Evolutionary conservation across 805 yeast genomes (phyloP).

Genomic region (Schwanniomyces sp.): DNA sequence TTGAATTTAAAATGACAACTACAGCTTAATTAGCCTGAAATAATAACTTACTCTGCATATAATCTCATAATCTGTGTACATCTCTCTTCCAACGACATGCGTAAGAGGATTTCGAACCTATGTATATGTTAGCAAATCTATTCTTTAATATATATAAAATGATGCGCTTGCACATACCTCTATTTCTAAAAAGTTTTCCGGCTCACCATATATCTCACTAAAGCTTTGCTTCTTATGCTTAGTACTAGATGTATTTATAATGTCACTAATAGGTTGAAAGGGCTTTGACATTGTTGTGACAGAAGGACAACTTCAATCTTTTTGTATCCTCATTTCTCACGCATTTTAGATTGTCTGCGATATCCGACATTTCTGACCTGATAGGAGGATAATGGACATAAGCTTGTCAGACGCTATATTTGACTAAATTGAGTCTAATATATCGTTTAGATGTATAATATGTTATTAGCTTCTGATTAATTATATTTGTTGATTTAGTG

Average conservation of each 20-base stretch:
- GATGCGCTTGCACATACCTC: slow-evolving; percentile 51
- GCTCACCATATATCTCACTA: slow-evolving; percentile 87
- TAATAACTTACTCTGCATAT: slow-evolving; percentile 54
- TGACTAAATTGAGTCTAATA: too few relatives aligned
- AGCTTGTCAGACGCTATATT: too few relatives aligned
- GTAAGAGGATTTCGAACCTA: slow-evolving; percentile 71
- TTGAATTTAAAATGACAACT: not conserved
- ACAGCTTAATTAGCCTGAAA: not conserved
- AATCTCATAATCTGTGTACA: slow-evolving; percentile 91
- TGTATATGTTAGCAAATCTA: slow-evolving; percentile 16
- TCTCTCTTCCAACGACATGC: slow-evolving; percentile 60
- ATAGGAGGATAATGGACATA: not conserved
- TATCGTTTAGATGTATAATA: too few relatives aligned
- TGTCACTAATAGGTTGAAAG: slow-evolving; percentile 45
- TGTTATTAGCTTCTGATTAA: too few relatives aligned
- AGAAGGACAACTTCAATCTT: not conserved
- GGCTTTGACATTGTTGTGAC: slow-evolving; percentile 30
- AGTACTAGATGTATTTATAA: slow-evolving; percentile 29
- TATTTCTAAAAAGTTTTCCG: slow-evolving; percentile 90
- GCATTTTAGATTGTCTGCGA: not conserved
- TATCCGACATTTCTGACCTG: not conserved
- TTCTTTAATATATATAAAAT: not conserved
- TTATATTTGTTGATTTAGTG: too few relatives aligned
- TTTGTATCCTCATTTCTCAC: not conserved
- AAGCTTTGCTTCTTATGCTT: slow-evolving; percentile 58